A percentile compares a stretch with the other conserved stretches of the same genome.
These are phyloP conservation scores for Cordyceps tenuipes DNA, from an alignment of 2,329 filamentous ascomycete species.

Conservation along the genomic window DNA sequence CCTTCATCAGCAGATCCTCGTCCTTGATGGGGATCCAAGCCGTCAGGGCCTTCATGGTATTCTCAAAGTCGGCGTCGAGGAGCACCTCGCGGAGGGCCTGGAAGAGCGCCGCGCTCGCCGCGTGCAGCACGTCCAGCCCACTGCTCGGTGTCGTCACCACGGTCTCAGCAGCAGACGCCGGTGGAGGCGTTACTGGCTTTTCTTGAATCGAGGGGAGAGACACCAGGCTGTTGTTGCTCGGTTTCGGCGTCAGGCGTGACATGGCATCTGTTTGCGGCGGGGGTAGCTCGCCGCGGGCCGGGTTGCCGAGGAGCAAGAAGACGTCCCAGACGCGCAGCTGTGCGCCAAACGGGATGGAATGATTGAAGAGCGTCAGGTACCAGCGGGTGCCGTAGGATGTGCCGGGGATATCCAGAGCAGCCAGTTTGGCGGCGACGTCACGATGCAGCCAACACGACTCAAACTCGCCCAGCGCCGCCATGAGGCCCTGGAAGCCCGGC, in stretches of 20 bases:
- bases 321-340: constrained; percentile 97
- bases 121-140: constrained; percentile 81
- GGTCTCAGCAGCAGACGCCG: constrained; percentile 3
- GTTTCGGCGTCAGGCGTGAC: background rate
- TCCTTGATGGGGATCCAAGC: constrained; percentile 92
- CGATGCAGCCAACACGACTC: constrained; percentile 76
- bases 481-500: constrained; percentile 75
- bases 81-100: constrained; percentile 84
- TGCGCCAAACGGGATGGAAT: constrained; percentile 87
- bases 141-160: constrained; percentile 15
- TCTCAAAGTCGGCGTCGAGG: constrained; percentile 90
- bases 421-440: constrained; percentile 71
- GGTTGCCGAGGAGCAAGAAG: constrained; percentile 86
- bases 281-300: constrained; percentile 34
- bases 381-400: constrained; percentile 94
- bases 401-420: constrained; percentile 69
- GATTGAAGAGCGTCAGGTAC: constrained; percentile 97
- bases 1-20: constrained; percentile 86
- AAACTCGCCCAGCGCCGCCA: constrained; percentile 79
- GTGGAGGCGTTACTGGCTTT: background rate
- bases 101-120: constrained; percentile 80
- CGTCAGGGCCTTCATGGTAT: constrained; percentile 93
- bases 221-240: background rate
- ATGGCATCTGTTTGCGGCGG: background rate
- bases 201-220: constrained; percentile 14